Evolutionary conservation across 2,329 filamentous ascomycete species (phyloP), one percentile per base, ranked within the genome.

Genomic region (Talaromyces rugulosus): DNA sequence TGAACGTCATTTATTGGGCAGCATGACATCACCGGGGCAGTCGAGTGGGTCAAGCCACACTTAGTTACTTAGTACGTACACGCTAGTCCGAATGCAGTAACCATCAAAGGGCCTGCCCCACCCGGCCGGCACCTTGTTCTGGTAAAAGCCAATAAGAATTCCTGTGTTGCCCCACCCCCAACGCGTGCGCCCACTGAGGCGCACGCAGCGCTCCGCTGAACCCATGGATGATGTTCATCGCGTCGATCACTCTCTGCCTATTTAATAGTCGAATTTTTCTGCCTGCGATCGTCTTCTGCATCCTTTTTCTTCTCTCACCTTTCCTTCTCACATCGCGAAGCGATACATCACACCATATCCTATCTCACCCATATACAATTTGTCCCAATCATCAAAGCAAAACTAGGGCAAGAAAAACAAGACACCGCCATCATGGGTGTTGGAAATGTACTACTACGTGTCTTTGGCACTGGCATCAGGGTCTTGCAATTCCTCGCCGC

Each of bases 401-500:
- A 4, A 47, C 18, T 14, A n/a, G 44, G n/a, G 23, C 18, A 27
- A 18, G 40, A 51, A 5, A 53, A 14, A 31, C 51, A 56, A 36
- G 53, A 27, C n/a, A 31, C 44, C 31, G 23, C 61, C 72, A 82
- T 63, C 59, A 90, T 89, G 87, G 85, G 82, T 65, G 80, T 81
- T 65, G 76, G 79, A 52, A 85, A 87, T 66, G 75, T 87, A 64
- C 81, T 85, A 68, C 85, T 96, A 69, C 91, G 91, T 70, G 77
- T 84, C 59, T 77, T 84, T 54, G 89, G 91, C 71, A 89, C 89
- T 74, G 82, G 88, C 73, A 80, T 96, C 70, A 90, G 94, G 67
- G 78, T 83, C 66, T 77, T 96, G 61, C 86, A 91, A 70, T 89
- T 96, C 75, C 82, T 85, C 72, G 90, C 87, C 74, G 82, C 89